phyloP scores from a whole-genome alignment of 371 early-diverging fungal genomes.

The Saksenaea vasiformis region DNA sequence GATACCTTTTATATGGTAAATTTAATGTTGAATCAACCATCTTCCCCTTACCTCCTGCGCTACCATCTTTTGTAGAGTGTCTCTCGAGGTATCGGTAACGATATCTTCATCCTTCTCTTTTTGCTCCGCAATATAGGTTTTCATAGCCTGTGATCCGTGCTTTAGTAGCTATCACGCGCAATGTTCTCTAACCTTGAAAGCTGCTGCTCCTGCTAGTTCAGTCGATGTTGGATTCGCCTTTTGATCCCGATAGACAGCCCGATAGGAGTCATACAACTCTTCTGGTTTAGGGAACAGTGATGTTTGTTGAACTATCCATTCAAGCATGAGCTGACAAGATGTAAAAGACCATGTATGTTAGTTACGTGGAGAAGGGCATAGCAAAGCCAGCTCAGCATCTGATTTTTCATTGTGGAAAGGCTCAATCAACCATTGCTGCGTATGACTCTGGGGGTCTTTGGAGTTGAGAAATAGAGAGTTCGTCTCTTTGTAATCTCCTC shows the following conservation, averaged over 20 bases:
- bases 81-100: conserved; percentile 31
- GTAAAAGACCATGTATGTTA: neutral
- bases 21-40: neutral
- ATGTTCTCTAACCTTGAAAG: conserved; percentile 44
- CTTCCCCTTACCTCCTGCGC: conserved; percentile 21
- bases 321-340: neutral
- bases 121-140: conserved; percentile 28
- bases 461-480: conserved; percentile 33
- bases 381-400: conserved; percentile 34
- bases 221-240: conserved; percentile 28
- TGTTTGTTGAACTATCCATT: conserved; percentile 22
- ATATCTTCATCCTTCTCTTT: conserved; percentile 24
- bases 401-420: conserved; percentile 47
- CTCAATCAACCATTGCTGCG: conserved; percentile 49
- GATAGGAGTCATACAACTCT: conserved; percentile 43
- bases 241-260: conserved; percentile 34
- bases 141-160: conserved; percentile 27
- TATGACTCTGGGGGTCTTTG: conserved; percentile 28
- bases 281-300: conserved; percentile 43
- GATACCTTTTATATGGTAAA: neutral
- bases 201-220: conserved; percentile 62
- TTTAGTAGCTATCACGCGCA: neutral
- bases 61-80: conserved; percentile 19
- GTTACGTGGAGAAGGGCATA: conserved; percentile 46
- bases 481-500: conserved; percentile 45